phyloP scores from a whole-genome alignment of 208 protist species.

The Trypanosoma conorhini region DNA sequence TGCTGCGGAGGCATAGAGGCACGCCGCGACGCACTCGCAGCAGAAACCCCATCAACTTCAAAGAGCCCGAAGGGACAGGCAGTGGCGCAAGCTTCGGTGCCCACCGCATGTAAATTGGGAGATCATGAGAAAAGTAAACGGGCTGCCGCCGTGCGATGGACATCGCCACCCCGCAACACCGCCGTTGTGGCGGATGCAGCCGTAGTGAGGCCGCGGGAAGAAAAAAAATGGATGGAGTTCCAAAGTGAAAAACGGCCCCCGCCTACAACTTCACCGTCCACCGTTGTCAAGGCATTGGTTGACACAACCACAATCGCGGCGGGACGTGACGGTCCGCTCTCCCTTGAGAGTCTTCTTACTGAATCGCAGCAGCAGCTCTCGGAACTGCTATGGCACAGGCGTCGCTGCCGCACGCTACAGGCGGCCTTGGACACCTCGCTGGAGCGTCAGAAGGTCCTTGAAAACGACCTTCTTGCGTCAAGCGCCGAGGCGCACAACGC shows the following conservation, averaged over 20 bases:
- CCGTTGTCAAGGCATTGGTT: neutral
- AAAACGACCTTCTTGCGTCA: slow-evolving; percentile 14
- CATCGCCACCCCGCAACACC: neutral
- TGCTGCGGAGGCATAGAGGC: neutral
- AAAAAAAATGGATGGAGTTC: neutral
- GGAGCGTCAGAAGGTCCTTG: slow-evolving; percentile 3
- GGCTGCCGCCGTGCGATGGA: slow-evolving; percentile 7
- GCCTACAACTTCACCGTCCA: neutral
- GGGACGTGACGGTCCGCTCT: slow-evolving; percentile 1
- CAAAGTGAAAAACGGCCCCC: neutral
- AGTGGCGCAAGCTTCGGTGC: neutral
- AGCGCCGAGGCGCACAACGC: neutral
- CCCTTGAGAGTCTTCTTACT: slow-evolving; percentile 26
- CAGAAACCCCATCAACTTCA: neutral
- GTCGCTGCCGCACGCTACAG: slow-evolving; percentile 21
- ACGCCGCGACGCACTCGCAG: neutral
- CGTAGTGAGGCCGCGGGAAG: neutral
- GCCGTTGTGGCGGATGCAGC: neutral
- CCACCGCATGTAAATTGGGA: neutral
- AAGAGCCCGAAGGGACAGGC: too few relatives aligned
- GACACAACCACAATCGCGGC: neutral
- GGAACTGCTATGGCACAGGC: slow-evolving; percentile 36
- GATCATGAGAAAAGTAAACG: neutral
- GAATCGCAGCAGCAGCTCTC: slow-evolving; percentile 36
- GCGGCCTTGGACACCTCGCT: slow-evolving; percentile 1